phyloP scores from a whole-genome alignment of 768 basidiomycete genomes.

The Tephrocybe rancida region DNA sequence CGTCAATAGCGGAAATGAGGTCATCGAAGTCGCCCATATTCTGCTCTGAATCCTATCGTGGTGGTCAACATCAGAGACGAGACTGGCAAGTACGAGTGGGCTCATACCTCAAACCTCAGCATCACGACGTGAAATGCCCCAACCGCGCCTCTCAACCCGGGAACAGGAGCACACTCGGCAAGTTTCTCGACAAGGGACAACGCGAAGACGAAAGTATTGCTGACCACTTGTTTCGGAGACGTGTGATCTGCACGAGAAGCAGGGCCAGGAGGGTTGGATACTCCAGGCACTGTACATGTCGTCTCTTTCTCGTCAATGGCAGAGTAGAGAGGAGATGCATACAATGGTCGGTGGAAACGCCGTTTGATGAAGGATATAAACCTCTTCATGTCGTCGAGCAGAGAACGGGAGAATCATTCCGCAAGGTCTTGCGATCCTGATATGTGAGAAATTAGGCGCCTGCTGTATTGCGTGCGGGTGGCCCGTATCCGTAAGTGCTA shows the following conservation, averaged over 20 bases:
- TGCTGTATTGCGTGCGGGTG: background rate
- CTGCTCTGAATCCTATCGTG: slow-evolving; percentile 10
- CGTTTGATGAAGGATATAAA: slow-evolving; percentile 1
- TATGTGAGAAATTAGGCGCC: background rate
- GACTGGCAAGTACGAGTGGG: background rate
- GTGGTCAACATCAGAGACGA: background rate
- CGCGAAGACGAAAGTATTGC: slow-evolving; percentile 15
- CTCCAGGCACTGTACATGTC: background rate
- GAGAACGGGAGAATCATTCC: background rate
- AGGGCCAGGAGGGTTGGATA: background rate
- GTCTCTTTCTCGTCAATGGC: slow-evolving; percentile 7
- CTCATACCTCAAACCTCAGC: slow-evolving; percentile 13
- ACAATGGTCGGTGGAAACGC: background rate
- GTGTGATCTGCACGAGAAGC: background rate
- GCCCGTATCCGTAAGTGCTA: background rate
- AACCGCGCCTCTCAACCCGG: slow-evolving; percentile 1
- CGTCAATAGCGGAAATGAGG: slow-evolving; percentile 11
- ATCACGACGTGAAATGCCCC: slow-evolving; percentile 10
- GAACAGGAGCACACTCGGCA: slow-evolving; percentile 17
- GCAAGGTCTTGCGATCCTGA: background rate
- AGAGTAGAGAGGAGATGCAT: background rate
- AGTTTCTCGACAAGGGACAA: slow-evolving; percentile 17
- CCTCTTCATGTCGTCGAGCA: background rate
- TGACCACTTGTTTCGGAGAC: slow-evolving; percentile 2
- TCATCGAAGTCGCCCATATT: slow-evolving; percentile 13